phyloP scores from a whole-genome alignment of 495 filamentous ascomycete genomes.

The Oidiodendron maius region DNA sequence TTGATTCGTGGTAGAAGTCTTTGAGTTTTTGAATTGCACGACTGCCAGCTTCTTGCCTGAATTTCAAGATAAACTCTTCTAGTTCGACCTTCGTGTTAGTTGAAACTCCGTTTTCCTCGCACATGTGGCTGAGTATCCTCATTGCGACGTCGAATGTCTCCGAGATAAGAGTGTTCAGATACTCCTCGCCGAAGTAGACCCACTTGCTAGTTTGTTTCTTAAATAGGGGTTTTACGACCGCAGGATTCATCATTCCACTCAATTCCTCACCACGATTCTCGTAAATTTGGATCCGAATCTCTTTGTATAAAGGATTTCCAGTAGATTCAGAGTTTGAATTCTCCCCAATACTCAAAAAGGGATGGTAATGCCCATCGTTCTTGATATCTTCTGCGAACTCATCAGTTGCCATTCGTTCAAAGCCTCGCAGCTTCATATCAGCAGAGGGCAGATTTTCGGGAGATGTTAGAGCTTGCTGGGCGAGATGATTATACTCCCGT shows the following conservation, averaged over 20 bases:
- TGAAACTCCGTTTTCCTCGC: neutral
- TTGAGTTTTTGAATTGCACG: constrained; percentile 1
- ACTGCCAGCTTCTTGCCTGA: neutral
- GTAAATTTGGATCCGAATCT: constrained; percentile 17
- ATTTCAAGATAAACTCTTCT: neutral
- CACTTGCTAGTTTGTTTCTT: constrained; percentile 17
- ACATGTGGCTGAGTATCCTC: neutral
- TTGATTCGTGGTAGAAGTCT: constrained; percentile 3
- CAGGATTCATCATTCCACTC: constrained; percentile 15
- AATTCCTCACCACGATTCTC: constrained; percentile 14
- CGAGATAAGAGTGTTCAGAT: constrained; percentile 9
- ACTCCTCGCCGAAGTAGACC: constrained; percentile 5
- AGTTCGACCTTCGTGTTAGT: neutral
- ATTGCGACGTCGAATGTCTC: neutral
- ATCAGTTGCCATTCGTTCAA: neutral
- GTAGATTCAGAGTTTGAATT: neutral
- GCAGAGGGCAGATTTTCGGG: constrained; percentile 5
- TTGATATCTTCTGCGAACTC: constrained; percentile 9
- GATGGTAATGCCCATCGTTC: constrained; percentile 5
- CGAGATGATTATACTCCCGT: neutral
- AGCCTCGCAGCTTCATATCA: constrained; percentile 7
- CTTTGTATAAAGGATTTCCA: constrained; percentile 6
- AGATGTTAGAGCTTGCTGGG: constrained; percentile 1
- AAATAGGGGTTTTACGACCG: constrained; percentile 19
- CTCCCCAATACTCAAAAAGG: constrained; percentile 9